A percentile compares a stretch with the other conserved stretches of the same genome.
Evolutionary conservation across 192 early-diverging fungal species (phyloP).

Genomic region (Backusella luteola): DNA sequence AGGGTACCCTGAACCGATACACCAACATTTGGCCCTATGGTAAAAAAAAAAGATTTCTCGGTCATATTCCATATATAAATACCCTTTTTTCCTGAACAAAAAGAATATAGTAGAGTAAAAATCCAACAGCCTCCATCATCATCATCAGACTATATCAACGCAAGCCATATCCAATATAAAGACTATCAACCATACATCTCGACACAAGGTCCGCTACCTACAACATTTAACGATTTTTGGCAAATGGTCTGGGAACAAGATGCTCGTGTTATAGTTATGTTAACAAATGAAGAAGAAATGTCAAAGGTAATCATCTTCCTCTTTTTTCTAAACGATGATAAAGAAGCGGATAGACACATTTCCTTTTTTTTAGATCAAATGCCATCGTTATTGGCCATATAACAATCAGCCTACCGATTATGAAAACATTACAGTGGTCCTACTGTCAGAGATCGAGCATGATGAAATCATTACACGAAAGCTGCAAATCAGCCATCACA

Average conservation of each 20-base stretch:
- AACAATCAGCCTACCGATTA: slow-evolving; percentile 30
- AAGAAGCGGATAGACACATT: neutral
- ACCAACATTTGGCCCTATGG: slow-evolving; percentile 78
- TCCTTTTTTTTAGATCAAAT: slow-evolving; percentile 52
- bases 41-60: neutral
- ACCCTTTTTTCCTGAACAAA: neutral
- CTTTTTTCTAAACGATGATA: neutral
- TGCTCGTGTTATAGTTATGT: slow-evolving; percentile 85
- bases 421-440: slow-evolving; percentile 49
- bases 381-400: slow-evolving; percentile 91
- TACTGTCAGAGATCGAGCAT: slow-evolving; percentile 53
- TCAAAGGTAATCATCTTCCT: slow-evolving; percentile 50
- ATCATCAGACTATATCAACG: slow-evolving; percentile 36
- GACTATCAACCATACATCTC: slow-evolving; percentile 45
- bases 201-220: slow-evolving; percentile 73
- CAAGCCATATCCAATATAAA: slow-evolving; percentile 32
- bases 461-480: slow-evolving; percentile 59
- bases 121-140: slow-evolving; percentile 7
- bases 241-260: slow-evolving; percentile 92
- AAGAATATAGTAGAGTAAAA: slow-evolving; percentile 43
- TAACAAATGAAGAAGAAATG: slow-evolving; percentile 89
- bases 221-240: slow-evolving; percentile 94
- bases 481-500: slow-evolving; percentile 32
- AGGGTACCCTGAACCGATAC: slow-evolving; percentile 73
- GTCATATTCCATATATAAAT: no score